phyloP scores from a whole-genome alignment of 106 monocot species.

The Alisma plantagoaquatica region DNA sequence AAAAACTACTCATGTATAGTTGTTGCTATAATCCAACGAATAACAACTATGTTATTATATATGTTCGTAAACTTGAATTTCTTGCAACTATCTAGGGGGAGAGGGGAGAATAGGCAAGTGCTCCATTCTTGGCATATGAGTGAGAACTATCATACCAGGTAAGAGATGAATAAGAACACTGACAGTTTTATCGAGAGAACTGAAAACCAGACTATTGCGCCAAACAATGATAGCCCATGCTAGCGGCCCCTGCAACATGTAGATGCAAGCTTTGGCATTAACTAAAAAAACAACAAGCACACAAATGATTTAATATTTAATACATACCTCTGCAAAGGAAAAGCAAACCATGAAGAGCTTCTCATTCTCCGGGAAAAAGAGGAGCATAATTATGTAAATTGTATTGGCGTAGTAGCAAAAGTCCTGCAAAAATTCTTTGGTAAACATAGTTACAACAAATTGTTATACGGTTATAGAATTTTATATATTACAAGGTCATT shows the following conservation, averaged over 20 bases:
- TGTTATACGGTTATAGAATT: too few species aligned
- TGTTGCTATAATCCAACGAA: too few species aligned
- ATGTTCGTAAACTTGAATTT: background rate
- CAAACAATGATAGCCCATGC: slow-evolving; percentile 99
- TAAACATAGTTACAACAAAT: too few species aligned
- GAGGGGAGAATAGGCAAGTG: background rate
- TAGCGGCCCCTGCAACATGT: slow-evolving; percentile 66
- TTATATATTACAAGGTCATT: too few species aligned
- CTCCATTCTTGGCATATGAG: background rate
- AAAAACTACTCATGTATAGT: too few species aligned
- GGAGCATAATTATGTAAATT: slow-evolving; percentile 75
- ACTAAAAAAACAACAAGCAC: background rate
- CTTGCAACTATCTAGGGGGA: background rate
- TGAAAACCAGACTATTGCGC: slow-evolving; percentile 96
- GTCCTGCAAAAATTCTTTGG: slow-evolving; percentile 61
- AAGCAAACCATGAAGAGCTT: slow-evolving; percentile 99
- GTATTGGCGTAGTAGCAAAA: slow-evolving; percentile 99
- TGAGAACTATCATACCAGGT: slow-evolving; percentile 68
- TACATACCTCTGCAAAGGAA: slow-evolving; percentile 91
- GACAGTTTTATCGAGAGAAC: slow-evolving; percentile 93
- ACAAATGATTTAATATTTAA: background rate
- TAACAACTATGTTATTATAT: too few species aligned
- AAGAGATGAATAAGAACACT: slow-evolving; percentile 98
- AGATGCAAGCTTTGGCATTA: too few species aligned
- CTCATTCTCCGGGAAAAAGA: slow-evolving; percentile 88